Conservation (phyloP, 257 asterid species). For the Solanum sparsipilum region DNA sequence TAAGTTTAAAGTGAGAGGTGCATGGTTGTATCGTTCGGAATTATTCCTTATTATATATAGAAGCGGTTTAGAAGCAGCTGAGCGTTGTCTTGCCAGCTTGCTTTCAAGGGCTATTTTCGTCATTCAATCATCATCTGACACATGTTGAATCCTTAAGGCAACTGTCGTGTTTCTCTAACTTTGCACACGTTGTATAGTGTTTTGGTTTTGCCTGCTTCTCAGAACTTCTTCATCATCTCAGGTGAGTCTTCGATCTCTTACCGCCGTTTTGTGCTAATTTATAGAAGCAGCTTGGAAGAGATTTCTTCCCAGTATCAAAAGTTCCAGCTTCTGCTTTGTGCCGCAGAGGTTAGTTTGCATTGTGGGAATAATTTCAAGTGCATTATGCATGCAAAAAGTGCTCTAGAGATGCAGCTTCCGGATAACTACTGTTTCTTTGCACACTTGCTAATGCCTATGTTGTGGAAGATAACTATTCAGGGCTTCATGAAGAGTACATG, state of each 20-base stretch:
- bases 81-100: too few species aligned
- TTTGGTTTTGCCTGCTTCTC: too few species aligned
- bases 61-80: too few species aligned
- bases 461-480: conserved; percentile 32
- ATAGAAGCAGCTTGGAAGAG: conserved; percentile 2
- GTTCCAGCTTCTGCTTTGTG: conserved; percentile 75
- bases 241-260: too few species aligned
- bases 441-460: conserved; percentile 80
- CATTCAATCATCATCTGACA: too few species aligned
- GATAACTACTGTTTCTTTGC: conserved; percentile 52
- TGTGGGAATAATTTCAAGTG: conserved; percentile 49
- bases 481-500: conserved; percentile 41
- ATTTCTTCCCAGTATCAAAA: conserved; percentile 29
- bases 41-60: too few species aligned
- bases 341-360: conserved; percentile 79
- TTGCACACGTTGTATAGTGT: too few species aligned
- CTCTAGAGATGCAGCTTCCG: conserved; percentile 42
- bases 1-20: not conserved
- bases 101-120: too few species aligned
- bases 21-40: not conserved
- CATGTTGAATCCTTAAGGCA: too few species aligned
- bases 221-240: too few species aligned
- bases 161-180: too few species aligned
- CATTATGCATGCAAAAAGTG: conserved; percentile 44
- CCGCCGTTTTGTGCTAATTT: too few species aligned